Conservation (phyloP, 1,284 basidiomycete genomes). For the Puccinia coronata region DNA sequence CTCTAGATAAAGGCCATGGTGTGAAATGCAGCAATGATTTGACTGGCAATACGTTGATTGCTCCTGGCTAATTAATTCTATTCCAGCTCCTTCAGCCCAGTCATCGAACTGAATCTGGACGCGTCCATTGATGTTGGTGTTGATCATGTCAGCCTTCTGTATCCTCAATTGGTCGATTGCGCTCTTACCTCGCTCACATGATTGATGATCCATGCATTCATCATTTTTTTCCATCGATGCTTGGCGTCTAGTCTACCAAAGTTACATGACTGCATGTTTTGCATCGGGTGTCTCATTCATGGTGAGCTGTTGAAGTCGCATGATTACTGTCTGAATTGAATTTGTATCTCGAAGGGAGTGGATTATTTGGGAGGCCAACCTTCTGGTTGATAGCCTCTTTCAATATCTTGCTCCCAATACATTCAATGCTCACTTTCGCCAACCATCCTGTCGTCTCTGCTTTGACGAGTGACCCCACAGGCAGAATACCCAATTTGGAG, state of each 20-base stretch:
- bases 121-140: conserved; percentile 12
- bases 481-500: too few species aligned
- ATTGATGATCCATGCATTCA: conserved; percentile 12
- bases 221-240: not conserved
- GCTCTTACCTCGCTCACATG: conserved; percentile 14
- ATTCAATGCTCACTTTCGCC: too few species aligned
- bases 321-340: not conserved
- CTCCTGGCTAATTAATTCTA: conserved; percentile 18
- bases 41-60: not conserved
- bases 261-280: not conserved
- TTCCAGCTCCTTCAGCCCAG: conserved; percentile 26
- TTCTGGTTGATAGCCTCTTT: not conserved
- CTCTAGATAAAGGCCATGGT: not conserved
- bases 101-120: conserved; percentile 25
- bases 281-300: not conserved
- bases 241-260: not conserved
- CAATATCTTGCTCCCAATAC: too few species aligned
- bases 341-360: not conserved
- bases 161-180: conserved; percentile 37
- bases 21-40: conserved; percentile 3
- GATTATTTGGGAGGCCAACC: not conserved
- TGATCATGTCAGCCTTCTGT: conserved; percentile 35
- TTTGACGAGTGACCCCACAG: too few species aligned
- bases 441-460: too few species aligned
- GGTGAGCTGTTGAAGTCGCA: not conserved